Base-by-base conservation (phyloP, 2,329 filamentous ascomycete genomes). In the Annulohypoxylon truncatum region DNA sequence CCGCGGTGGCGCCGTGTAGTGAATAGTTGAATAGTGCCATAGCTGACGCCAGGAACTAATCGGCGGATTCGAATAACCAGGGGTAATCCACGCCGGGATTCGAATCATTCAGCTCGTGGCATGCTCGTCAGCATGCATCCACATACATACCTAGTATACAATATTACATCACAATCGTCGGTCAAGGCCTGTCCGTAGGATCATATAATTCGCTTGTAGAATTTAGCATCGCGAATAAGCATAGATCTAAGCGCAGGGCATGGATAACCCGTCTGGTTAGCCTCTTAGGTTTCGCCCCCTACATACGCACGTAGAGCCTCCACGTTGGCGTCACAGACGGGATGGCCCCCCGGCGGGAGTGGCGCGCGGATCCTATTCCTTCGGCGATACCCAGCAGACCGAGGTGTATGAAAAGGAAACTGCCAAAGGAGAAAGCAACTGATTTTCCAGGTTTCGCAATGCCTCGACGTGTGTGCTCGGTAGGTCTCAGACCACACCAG, bases 301-400 rank as follows among this genome's bases (percentile, higher is more conserved):
- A 68, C 40, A 9, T 60, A 68, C 47, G 51, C 33, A 57, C 51
- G 50, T 47, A 56, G 52, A 61, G 35, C 42, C 28, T 61, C 42
- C 10, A 55, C 13, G 48, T 31, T 64, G 59, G 66, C 55, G 55
- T 63, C 50, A 60, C 54, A 48, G 20, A 38, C 52, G 60, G 63
- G 47, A 66, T 61, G 56, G 40, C 50, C 60, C 54, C 54, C 65
- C 61, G 48, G 47, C 65, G 67, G 64, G 64, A 65, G 61, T 65
- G 67, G 64, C 64, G 64, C 50, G 61, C 56, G 24, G 64, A 70
- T 68, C 67, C 53, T 47, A 64, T 67, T 69, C 64, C 67, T 66
- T 70, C 67, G 67, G 67, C 67, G 67, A 57, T 66, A 66, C 60
- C 44, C 26, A 54, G 42, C 29, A 61, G 52, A 54, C 58, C 61